These are phyloP conservation scores for Rhizophagus prolifer DNA, from an alignment of 192 early-diverging fungal species.

Conservation along the genomic window DNA sequence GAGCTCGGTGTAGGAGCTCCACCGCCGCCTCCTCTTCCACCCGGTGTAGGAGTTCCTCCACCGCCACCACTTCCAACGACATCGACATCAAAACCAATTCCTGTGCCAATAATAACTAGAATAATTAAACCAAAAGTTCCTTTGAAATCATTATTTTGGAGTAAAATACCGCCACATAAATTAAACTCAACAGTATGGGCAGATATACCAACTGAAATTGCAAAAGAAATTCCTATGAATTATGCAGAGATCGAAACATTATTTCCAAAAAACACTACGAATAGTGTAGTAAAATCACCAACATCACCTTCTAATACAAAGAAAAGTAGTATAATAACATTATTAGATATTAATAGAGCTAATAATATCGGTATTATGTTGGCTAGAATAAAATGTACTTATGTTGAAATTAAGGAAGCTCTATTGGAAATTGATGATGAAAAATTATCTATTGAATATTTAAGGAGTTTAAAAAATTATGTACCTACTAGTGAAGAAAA, in stretches of 20 bases:
- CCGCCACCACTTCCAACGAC: constrained; percentile 25
- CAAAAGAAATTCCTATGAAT: constrained; percentile 36
- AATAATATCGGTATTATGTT: constrained; percentile 67
- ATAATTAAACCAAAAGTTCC: constrained; percentile 28
- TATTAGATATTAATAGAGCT: constrained; percentile 53
- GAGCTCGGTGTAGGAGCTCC: no score
- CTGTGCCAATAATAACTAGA: constrained; percentile 30
- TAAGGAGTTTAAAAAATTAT: constrained; percentile 55
- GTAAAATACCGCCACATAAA: constrained; percentile 47
- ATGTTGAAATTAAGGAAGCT: constrained; percentile 54
- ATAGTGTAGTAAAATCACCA: not conserved
- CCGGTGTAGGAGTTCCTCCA: not conserved
- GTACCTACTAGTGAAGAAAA: constrained; percentile 55
- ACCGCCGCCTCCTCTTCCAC: not conserved
- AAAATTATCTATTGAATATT: constrained; percentile 50
- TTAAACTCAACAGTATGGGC: constrained; percentile 54
- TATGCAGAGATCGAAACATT: constrained; percentile 48
- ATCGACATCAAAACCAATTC: constrained; percentile 25
- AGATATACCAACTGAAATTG: constrained; percentile 39
- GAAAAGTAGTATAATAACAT: constrained; percentile 42
- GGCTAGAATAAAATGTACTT: constrained; percentile 48
- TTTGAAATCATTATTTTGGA: constrained; percentile 57
- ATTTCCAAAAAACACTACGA: constrained; percentile 44
- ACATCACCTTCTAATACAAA: constrained; percentile 23
- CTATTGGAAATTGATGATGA: constrained; percentile 56